Conservation (phyloP, 192 early-diverging fungal genomes). For the Coemansia sp. region DNA sequence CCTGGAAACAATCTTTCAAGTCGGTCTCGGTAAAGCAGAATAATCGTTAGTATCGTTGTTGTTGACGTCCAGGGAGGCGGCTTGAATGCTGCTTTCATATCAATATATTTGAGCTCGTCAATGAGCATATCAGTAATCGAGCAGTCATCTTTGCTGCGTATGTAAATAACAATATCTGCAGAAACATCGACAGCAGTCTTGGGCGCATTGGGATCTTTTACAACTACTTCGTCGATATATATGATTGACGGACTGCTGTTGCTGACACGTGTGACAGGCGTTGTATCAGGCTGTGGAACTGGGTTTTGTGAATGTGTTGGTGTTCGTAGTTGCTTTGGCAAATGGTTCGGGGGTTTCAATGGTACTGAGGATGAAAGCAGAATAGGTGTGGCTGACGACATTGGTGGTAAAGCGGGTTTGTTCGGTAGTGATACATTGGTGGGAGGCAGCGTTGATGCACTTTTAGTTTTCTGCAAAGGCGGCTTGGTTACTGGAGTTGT, state of each 20-base stretch:
- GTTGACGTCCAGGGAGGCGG: conserved; percentile 36
- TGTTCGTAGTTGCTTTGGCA: too few relatives aligned
- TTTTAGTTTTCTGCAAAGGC: not conserved
- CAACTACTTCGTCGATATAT: conserved; percentile 25
- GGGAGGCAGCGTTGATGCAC: not conserved
- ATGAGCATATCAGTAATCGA: conserved; percentile 18
- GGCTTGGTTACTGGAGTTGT: too few relatives aligned
- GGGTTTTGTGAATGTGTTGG: not conserved
- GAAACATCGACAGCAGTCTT: conserved; percentile 24
- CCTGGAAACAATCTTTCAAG: conserved; percentile 19
- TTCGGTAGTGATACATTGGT: not conserved
- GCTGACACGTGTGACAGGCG: not conserved
- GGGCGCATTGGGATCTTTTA: not conserved
- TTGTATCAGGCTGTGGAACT: too few relatives aligned
- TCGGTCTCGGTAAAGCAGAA: conserved; percentile 28
- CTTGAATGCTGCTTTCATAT: conserved; percentile 7
- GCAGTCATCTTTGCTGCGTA: conserved; percentile 13
- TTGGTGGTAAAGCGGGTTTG: not conserved
- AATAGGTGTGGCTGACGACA: not conserved
- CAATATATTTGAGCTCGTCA: conserved; percentile 14
- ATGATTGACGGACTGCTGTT: conserved; percentile 16
- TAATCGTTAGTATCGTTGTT: conserved; percentile 29
- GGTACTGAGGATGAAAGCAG: too few relatives aligned
- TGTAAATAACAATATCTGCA: conserved; percentile 18
- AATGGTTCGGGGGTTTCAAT: too few relatives aligned